Percentiles rank a stretch among this genome's conserved stretches.
phyloP scores from a whole-genome alignment of 257 asterid genomes.

The Lantana camara region DNA sequence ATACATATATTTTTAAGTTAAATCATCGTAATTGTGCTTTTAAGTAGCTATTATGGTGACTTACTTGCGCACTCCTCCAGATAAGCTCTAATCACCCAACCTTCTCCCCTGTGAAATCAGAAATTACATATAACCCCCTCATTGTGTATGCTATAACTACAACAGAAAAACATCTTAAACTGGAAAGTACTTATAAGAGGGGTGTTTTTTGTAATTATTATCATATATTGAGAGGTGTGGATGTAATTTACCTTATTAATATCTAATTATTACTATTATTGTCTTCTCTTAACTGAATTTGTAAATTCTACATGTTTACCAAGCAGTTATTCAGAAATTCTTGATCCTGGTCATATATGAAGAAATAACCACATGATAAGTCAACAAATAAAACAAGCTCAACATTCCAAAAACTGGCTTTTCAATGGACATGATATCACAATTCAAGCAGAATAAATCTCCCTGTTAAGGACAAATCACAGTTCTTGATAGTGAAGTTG shows the following conservation, averaged over 20 bases:
- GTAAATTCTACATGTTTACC: neutral
- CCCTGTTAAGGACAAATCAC: constrained; percentile 25
- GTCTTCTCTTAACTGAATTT: neutral
- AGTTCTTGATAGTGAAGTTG: constrained; percentile 25
- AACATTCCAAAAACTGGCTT: constrained; percentile 43
- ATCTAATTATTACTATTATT: too few species aligned
- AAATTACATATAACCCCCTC: too few species aligned
- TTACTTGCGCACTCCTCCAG: too few species aligned
- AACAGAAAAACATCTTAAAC: too few species aligned
- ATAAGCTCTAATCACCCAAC: too few species aligned
- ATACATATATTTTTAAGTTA: too few species aligned
- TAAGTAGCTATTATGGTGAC: too few species aligned
- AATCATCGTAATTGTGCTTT: too few species aligned
- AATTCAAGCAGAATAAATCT: neutral
- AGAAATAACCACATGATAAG: neutral
- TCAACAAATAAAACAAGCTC: constrained; percentile 27
- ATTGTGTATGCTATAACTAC: too few species aligned
- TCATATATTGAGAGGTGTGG: neutral
- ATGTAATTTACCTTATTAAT: neutral
- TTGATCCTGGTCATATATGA: constrained; percentile 10
- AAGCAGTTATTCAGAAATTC: constrained; percentile 17
- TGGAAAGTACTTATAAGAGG: too few species aligned
- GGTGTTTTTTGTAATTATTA: neutral
- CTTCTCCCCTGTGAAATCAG: too few species aligned
- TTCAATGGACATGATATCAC: constrained; percentile 29